Conservation (phyloP, 768 basidiomycete genomes). For the Kwoniella shandongensis region DNA sequence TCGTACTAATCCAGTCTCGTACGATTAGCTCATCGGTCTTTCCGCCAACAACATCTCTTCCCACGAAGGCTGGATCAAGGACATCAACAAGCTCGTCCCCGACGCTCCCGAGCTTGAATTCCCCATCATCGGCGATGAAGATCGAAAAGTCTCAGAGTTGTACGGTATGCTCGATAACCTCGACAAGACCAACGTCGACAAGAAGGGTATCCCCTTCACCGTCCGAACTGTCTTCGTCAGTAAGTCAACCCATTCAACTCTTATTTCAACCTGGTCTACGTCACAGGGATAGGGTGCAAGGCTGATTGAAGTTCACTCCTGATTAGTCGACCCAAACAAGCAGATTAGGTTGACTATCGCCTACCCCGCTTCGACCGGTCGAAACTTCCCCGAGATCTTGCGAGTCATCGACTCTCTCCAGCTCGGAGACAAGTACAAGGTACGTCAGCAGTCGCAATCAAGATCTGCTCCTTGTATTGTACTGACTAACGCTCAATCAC, state of each 20-base stretch:
- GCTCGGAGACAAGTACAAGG: conserved; percentile 61
- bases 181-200: conserved; percentile 73
- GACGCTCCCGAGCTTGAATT: conserved; percentile 73
- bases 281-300: neutral
- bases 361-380: conserved; percentile 94
- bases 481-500: neutral
- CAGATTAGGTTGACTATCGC: conserved; percentile 82
- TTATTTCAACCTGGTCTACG: neutral
- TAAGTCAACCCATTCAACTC: conserved; percentile 30
- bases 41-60: conserved; percentile 84
- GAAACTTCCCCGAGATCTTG: conserved; percentile 45
- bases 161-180: conserved; percentile 98
- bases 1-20: neutral
- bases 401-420: conserved; percentile 90
- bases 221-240: conserved; percentile 94
- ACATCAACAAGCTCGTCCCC: conserved; percentile 60
- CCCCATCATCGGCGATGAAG: conserved; percentile 94
- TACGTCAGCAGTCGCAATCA: conserved; percentile 28
- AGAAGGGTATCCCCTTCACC: conserved; percentile 76
- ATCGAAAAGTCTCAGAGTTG: conserved; percentile 73
- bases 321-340: conserved; percentile 82
- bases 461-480: conserved; percentile 60
- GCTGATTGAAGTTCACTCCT: neutral
- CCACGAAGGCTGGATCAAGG: conserved; percentile 84
- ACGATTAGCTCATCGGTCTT: conserved; percentile 59